Percentiles rank a stretch among this genome's conserved stretches.
Conservation (phyloP, 2,329 filamentous ascomycete species). For the Drechslerella coelobrocha region DNA sequence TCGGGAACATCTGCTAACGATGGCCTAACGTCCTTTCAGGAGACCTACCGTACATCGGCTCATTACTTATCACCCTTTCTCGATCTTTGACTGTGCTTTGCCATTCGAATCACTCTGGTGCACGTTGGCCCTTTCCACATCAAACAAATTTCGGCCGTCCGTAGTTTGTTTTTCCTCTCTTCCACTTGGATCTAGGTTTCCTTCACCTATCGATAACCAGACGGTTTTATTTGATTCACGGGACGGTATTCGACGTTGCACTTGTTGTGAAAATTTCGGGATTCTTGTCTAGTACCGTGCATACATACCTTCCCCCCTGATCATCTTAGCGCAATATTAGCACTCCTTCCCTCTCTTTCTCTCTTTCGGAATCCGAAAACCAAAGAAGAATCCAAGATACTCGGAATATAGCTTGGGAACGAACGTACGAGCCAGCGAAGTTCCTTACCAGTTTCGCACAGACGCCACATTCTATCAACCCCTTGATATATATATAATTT, state of each 20-base stretch:
- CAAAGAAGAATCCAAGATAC: slow-evolving; percentile 31
- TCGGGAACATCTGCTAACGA: slow-evolving; percentile 41
- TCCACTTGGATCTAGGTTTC: neutral
- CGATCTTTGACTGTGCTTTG: slow-evolving; percentile 17
- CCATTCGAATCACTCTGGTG: slow-evolving; percentile 14
- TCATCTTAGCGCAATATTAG: slow-evolving; percentile 6
- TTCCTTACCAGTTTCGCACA: slow-evolving; percentile 4
- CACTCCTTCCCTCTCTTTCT: slow-evolving; percentile 14
- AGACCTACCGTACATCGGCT: slow-evolving; percentile 32
- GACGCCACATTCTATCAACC: slow-evolving; percentile 35
- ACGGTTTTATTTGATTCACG: slow-evolving; percentile 1
- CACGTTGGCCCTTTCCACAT: slow-evolving; percentile 9
- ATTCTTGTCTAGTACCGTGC: slow-evolving; percentile 34
- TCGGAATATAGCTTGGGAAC: slow-evolving; percentile 34
- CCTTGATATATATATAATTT: slow-evolving; percentile 36
- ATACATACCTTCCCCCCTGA: slow-evolving; percentile 19
- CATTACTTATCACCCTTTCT: slow-evolving; percentile 8
- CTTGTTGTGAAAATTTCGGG: slow-evolving; percentile 26
- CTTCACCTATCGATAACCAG: slow-evolving; percentile 1
- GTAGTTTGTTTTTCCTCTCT: neutral
- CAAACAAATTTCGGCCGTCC: slow-evolving; percentile 2
- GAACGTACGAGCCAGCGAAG: slow-evolving; percentile 29
- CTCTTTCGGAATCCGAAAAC: slow-evolving; percentile 19
- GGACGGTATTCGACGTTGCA: slow-evolving; percentile 37
- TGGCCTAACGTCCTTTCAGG: slow-evolving; percentile 50